Evolutionary conservation across 176 grass and related monocot genomes (phyloP).

Genomic region (Chloris gayana): DNA sequence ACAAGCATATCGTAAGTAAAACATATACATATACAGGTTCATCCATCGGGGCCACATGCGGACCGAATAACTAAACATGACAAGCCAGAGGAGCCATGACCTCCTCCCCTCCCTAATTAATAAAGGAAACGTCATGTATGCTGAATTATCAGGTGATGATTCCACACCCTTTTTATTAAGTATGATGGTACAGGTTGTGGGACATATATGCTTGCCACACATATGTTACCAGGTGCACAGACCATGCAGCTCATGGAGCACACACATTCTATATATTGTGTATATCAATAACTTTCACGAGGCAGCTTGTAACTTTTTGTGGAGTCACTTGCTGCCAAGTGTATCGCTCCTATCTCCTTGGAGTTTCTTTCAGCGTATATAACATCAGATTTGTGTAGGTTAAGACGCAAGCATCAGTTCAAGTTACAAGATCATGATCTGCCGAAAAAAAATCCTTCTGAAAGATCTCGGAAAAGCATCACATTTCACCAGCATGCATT

Average conservation of each 20-base stretch:
- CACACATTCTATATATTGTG: neutral
- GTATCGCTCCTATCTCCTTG: slow-evolving; percentile 21
- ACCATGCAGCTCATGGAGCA: neutral
- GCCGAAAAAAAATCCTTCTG: neutral
- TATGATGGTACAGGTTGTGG: slow-evolving; percentile 24
- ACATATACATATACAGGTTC: slow-evolving; percentile 21
- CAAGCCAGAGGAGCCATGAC: neutral
- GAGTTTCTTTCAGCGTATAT: neutral
- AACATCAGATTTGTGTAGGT: neutral
- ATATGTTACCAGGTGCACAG: neutral
- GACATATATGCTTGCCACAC: neutral
- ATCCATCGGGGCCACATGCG: slow-evolving; percentile 20
- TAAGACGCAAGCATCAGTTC: slow-evolving; percentile 16
- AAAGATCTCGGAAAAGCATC: neutral
- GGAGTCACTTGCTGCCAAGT: neutral
- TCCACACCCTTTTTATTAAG: neutral
- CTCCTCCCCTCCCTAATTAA: neutral
- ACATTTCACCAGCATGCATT: slow-evolving; percentile 20
- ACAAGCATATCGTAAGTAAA: neutral
- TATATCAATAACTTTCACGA: neutral
- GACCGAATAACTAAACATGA: slow-evolving; percentile 48
- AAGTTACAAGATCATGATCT: neutral
- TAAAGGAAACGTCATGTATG: neutral
- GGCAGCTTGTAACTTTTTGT: slow-evolving; percentile 22
- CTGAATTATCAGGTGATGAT: slow-evolving; percentile 28